phyloP scores from a whole-genome alignment of 164 flowering plant species.

The Echeveria elegans region DNA sequence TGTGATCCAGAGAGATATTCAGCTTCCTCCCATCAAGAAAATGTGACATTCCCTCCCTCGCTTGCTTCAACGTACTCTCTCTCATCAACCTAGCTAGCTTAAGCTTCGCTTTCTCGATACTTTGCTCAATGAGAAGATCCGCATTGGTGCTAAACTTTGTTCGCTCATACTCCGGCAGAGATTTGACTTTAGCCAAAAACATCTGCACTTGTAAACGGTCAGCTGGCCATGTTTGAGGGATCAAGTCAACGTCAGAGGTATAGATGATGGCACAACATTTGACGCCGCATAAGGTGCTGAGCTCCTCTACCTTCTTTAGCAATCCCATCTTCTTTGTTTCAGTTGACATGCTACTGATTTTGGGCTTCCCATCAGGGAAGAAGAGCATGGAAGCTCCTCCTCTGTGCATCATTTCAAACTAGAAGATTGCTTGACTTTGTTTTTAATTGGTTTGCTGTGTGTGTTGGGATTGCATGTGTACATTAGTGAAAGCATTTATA shows the following conservation, averaged over 20 bases:
- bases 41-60: neutral
- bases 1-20: neutral
- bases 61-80: neutral
- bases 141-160: conserved; percentile 1
- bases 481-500: neutral
- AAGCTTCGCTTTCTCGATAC: neutral
- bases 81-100: neutral
- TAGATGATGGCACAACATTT: conserved; percentile 46
- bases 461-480: neutral
- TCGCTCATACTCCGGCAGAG: neutral
- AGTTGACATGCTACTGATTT: conserved; percentile 55
- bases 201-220: neutral
- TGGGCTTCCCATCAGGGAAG: conserved; percentile 28
- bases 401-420: neutral
- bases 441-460: neutral
- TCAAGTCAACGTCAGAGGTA: conserved; percentile 17
- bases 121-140: neutral
- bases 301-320: conserved; percentile 59
- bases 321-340: conserved; percentile 19
- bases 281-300: conserved; percentile 55
- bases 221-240: conserved; percentile 2
- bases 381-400: neutral
- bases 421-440: neutral
- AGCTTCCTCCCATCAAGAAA: neutral
- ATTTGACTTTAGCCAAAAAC: neutral